Percentiles rank a stretch among this genome's conserved stretches.
These are phyloP conservation scores for Neostapfia colusana DNA, from an alignment of 176 grass and related monocot species.

Conservation along the genomic window DNA sequence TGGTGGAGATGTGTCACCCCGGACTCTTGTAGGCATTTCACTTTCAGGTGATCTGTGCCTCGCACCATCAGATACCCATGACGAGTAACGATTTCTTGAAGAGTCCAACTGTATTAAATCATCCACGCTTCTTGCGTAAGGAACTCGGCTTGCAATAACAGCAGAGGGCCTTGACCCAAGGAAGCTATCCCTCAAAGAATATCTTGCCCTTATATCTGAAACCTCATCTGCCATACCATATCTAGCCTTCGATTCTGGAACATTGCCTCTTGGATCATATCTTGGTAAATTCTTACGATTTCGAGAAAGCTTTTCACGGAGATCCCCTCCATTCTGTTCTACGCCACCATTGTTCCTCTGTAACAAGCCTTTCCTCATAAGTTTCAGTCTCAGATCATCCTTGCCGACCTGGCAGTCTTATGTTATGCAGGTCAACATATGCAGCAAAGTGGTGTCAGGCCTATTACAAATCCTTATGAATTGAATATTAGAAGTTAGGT, in stretches of 20 bases:
- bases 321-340: conserved; percentile 54
- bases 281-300: conserved; percentile 39
- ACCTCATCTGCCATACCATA: conserved; percentile 38
- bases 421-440: conserved; percentile 38
- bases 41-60: conserved; percentile 55
- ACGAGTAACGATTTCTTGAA: conserved; percentile 50
- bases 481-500: conserved; percentile 34
- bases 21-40: conserved; percentile 40
- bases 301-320: conserved; percentile 75
- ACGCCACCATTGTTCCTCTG: conserved; percentile 45
- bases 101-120: conserved; percentile 47
- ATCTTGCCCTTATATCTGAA: conserved; percentile 41
- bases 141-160: conserved; percentile 37
- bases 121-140: conserved; percentile 59
- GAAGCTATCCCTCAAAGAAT: conserved; percentile 36
- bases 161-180: conserved; percentile 51
- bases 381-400: conserved; percentile 79
- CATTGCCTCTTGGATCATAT: conserved; percentile 45
- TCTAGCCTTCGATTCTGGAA: conserved; percentile 45
- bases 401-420: conserved; percentile 50
- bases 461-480: conserved; percentile 28
- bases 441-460: conserved; percentile 34
- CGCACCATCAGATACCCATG: conserved; percentile 38
- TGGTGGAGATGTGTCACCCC: conserved; percentile 46
- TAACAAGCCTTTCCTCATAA: conserved; percentile 63